A percentile compares a stretch with the other conserved stretches of the same genome.
Evolutionary conservation across 371 early-diverging fungal species (phyloP).

Genomic region (Quaeritorhiza haematococci): DNA sequence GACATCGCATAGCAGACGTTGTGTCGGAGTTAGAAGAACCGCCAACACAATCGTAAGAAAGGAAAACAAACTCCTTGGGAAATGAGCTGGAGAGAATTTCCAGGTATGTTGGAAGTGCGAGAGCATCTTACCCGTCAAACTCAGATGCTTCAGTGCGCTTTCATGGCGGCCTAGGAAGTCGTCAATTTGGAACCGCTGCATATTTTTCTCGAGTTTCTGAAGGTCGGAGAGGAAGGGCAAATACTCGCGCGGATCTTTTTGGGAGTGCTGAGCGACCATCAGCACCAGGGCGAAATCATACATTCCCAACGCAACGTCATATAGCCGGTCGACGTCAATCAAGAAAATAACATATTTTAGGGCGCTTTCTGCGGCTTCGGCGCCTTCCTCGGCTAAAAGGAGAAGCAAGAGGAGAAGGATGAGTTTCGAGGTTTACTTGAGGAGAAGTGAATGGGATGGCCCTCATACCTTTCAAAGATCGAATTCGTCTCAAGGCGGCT

Average conservation of each 20-base stretch:
- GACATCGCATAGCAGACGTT: no score
- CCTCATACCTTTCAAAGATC: slow-evolving; percentile 49
- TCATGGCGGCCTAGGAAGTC: slow-evolving; percentile 69
- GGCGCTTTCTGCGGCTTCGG: slow-evolving; percentile 71
- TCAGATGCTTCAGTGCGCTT: slow-evolving; percentile 69
- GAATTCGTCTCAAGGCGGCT: slow-evolving; percentile 63
- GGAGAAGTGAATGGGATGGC: background rate
- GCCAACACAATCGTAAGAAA: no score
- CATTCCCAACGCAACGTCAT: slow-evolving; percentile 88
- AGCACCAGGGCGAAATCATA: slow-evolving; percentile 89
- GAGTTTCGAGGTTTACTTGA: no score
- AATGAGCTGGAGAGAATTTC: no score
- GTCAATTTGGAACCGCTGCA: slow-evolving; percentile 84
- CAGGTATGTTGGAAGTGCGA: no score
- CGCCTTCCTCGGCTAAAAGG: slow-evolving; percentile 4
- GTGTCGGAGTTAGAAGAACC: no score
- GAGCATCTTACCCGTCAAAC: slow-evolving; percentile 50
- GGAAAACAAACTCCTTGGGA: no score
- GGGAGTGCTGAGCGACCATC: slow-evolving; percentile 92
- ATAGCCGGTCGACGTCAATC: slow-evolving; percentile 78
- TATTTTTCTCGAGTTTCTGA: slow-evolving; percentile 62
- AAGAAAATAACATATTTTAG: slow-evolving; percentile 89
- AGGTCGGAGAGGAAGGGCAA: slow-evolving; percentile 82
- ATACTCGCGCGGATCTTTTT: slow-evolving; percentile 94
- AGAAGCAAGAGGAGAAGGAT: no score